phyloP scores from a whole-genome alignment of 345 rosid genomes.

The Populus ilicifolia region DNA sequence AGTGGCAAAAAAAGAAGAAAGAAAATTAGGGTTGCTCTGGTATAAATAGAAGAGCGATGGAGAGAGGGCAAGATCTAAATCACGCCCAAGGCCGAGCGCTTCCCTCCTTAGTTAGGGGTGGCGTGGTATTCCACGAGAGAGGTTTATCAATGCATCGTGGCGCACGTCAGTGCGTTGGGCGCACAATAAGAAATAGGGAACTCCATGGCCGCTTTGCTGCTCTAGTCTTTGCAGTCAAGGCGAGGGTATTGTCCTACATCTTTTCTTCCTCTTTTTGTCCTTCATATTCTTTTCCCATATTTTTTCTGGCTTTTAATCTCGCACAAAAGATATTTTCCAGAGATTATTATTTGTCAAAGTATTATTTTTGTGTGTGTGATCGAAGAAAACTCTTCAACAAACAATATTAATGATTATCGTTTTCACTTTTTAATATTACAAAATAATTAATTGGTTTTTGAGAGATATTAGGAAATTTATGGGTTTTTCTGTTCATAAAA shows the following conservation, averaged over 20 bases:
- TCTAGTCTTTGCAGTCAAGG: constrained; percentile 35
- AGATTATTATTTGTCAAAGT: too few relatives aligned
- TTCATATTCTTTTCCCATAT: too few relatives aligned
- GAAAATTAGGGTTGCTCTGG: not conserved
- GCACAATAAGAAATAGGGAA: constrained; percentile 30
- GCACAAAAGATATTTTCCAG: too few relatives aligned
- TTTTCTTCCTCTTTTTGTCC: not conserved
- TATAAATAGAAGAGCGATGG: not conserved
- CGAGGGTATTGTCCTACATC: constrained; percentile 42
- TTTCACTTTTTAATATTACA: too few relatives aligned
- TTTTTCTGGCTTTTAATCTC: too few relatives aligned
- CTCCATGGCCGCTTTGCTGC: constrained; percentile 49
- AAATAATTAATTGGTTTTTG: too few relatives aligned
- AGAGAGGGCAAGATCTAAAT: accelerated
- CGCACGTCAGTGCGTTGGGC: constrained; percentile 51
- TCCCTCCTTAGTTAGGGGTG: constrained; percentile 39
- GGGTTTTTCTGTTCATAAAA: too few relatives aligned
- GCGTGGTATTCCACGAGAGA: constrained; percentile 61
- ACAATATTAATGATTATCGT: too few relatives aligned
- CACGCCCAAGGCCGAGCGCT: constrained; percentile 58
- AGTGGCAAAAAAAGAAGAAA: not conserved
- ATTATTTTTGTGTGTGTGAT: too few relatives aligned
- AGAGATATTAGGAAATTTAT: too few relatives aligned
- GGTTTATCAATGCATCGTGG: constrained; percentile 33
- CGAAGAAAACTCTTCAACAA: too few relatives aligned